phyloP scores from a whole-genome alignment of 345 rosid genomes.

The Populus nigra region DNA sequence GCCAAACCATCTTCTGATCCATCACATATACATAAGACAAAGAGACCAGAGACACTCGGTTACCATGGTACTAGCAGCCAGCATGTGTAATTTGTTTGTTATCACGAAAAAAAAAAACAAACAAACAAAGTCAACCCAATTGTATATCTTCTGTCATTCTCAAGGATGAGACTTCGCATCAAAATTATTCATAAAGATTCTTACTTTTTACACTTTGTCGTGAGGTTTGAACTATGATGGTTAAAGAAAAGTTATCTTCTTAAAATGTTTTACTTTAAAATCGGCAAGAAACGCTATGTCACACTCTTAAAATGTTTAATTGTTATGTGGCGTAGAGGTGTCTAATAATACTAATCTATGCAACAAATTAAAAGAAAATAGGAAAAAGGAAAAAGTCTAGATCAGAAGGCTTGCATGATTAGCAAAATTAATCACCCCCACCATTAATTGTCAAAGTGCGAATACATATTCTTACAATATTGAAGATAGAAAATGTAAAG shows the following conservation, averaged over 20 bases:
- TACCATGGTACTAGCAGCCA: not conserved
- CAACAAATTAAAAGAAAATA: not conserved
- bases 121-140: not conserved
- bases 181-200: too few species aligned
- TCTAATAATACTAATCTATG: not conserved
- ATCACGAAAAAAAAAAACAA: too few species aligned
- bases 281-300: too few species aligned
- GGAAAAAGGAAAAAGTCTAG: not conserved
- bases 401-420: not conserved
- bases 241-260: too few species aligned
- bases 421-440: not conserved
- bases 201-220: too few species aligned
- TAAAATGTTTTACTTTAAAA: too few species aligned
- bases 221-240: too few species aligned
- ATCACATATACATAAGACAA: not conserved
- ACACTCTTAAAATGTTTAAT: not conserved
- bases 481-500: not conserved
- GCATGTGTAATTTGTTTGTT: not conserved
- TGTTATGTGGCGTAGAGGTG: not conserved
- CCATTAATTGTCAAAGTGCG: not conserved
- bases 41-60: not conserved
- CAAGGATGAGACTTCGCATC: not conserved
- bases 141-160: not conserved
- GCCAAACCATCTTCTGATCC: not conserved
- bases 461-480: not conserved